phyloP scores from a whole-genome alignment of 208 protist species.

The Leishmania tarentolae region DNA sequence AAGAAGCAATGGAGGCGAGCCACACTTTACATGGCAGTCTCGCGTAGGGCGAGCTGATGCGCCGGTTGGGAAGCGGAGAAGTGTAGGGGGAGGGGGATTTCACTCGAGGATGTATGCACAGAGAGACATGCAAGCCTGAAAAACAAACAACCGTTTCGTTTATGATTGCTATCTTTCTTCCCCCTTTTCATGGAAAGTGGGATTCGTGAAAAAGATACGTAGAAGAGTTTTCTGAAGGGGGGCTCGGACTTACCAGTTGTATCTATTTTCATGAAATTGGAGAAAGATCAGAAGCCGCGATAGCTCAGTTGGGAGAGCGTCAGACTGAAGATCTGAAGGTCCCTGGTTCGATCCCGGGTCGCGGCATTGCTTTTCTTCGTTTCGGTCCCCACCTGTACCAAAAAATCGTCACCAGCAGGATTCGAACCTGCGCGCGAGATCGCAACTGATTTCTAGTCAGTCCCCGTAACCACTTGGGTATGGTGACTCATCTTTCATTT shows the following conservation, averaged over 20 bases:
- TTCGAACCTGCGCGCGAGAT: constrained; percentile 87
- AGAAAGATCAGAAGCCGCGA: constrained; percentile 37
- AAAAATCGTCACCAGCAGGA: constrained; percentile 65
- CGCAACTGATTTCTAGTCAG: constrained; percentile 86
- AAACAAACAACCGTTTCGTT: not conserved
- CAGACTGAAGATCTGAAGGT: constrained; percentile 92
- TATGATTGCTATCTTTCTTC: not conserved
- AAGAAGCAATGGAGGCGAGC: not conserved
- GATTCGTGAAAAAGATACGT: not conserved
- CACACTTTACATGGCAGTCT: not conserved
- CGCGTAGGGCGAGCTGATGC: not conserved
- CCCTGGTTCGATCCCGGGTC: constrained; percentile 89
- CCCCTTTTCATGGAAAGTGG: not conserved
- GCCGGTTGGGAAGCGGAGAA: not conserved
- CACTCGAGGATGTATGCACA: not conserved
- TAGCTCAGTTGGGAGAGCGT: constrained; percentile 92
- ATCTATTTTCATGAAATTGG: too few species aligned
- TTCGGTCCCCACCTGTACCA: not conserved
- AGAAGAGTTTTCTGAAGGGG: not conserved
- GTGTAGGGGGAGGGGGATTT: not conserved
- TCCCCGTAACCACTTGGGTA: constrained; percentile 90
- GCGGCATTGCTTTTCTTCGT: constrained; percentile 59
- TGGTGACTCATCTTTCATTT: constrained; percentile 26
- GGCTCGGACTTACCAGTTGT: not conserved
- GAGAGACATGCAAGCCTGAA: not conserved